Evolutionary conservation across 2,329 filamentous ascomycete genomes (phyloP).

Genomic region (Colletotrichum sp.): DNA sequence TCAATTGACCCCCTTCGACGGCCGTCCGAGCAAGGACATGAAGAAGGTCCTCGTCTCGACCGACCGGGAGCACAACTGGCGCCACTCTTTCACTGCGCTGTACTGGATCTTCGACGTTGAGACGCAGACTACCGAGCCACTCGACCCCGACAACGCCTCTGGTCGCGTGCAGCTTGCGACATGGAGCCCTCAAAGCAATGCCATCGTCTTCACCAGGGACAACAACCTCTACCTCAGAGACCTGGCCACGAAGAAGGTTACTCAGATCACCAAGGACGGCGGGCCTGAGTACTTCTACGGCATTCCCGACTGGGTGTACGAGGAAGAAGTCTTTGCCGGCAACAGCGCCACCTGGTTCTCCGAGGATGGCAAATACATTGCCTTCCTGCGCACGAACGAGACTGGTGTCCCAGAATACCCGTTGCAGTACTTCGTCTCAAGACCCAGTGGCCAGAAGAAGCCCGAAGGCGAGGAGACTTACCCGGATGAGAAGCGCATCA

Average conservation of each 20-base stretch:
- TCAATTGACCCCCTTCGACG: constrained; percentile 61
- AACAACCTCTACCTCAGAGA: constrained; percentile 90
- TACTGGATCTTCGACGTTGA: constrained; percentile 95
- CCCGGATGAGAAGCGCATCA: constrained; percentile 89
- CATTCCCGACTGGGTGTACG: constrained; percentile 94
- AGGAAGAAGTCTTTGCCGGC: constrained; percentile 77
- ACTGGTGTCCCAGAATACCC: constrained; percentile 90
- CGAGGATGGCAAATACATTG: constrained; percentile 78
- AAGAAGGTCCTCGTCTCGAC: constrained; percentile 87
- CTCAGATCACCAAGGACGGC: constrained; percentile 84
- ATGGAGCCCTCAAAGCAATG: constrained; percentile 88
- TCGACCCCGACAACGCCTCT: constrained; percentile 72
- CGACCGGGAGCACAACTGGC: constrained; percentile 77
- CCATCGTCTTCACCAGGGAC: constrained; percentile 85
- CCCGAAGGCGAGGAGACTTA: constrained; percentile 81
- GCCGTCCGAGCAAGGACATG: constrained; percentile 82
- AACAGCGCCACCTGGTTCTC: constrained; percentile 90
- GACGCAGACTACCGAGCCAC: constrained; percentile 75
- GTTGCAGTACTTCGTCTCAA: constrained; percentile 89
- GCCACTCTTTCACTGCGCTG: constrained; percentile 83
- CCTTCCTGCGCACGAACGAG: constrained; percentile 88
- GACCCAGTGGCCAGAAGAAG: constrained; percentile 77
- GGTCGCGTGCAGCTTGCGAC: constrained; percentile 80
- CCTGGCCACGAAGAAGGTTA: constrained; percentile 55
- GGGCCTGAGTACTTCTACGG: constrained; percentile 92